These are phyloP conservation scores for Phyllostachys edulis DNA, from an alignment of 176 grass and related monocot species.

Conservation along the genomic window DNA sequence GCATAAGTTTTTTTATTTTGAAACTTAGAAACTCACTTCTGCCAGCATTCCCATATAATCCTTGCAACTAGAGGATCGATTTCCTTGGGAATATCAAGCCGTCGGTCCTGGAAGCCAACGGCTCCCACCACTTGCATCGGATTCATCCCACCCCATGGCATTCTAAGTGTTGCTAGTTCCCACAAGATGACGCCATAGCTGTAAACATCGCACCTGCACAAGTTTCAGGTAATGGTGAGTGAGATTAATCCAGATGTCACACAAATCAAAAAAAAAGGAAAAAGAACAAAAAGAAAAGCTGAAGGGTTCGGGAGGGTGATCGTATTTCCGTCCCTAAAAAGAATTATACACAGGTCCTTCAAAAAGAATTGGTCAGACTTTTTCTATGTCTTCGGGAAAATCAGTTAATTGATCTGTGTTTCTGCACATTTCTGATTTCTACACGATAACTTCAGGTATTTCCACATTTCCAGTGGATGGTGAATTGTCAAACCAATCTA, in stretches of 20 bases:
- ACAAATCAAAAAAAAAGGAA: background rate
- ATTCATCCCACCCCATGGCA: conserved; percentile 99
- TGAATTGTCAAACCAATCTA: background rate
- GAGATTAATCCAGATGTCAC: background rate
- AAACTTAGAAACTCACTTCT: conserved; percentile 65
- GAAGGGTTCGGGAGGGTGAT: background rate
- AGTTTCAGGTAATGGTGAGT: conserved; percentile 14
- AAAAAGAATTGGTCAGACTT: background rate
- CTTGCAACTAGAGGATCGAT: conserved; percentile 79
- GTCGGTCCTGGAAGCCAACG: conserved; percentile 90
- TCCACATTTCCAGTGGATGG: background rate
- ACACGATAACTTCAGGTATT: background rate
- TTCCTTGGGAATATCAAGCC: conserved; percentile 93
- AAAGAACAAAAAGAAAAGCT: background rate
- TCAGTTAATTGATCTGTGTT: background rate
- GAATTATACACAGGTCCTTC: background rate
- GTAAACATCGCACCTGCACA: conserved; percentile 88
- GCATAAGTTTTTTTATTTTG: background rate
- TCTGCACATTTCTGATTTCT: background rate
- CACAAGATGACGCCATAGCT: conserved; percentile 99
- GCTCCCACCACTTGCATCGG: conserved; percentile 98
- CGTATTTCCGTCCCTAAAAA: background rate
- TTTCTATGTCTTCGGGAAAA: background rate
- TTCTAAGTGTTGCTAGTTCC: conserved; percentile 90
- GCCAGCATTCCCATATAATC: conserved; percentile 96